These are phyloP conservation scores for Curvularia eragrostidis DNA, from an alignment of 2,329 filamentous ascomycete species.

Conservation along the genomic window DNA sequence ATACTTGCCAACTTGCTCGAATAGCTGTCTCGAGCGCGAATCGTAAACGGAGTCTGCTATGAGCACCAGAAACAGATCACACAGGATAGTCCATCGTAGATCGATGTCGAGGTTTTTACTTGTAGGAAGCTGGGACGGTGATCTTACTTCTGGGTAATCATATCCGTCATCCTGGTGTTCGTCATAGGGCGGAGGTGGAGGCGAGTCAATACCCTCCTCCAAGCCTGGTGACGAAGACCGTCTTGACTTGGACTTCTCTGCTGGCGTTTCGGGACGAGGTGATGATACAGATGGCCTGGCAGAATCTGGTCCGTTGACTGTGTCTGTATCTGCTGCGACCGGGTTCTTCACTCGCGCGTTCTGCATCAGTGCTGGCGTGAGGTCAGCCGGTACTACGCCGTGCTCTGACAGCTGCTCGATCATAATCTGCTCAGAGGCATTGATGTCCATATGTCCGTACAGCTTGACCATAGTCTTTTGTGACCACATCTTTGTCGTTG, in stretches of 20 bases:
- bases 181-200: slow-evolving; percentile 63
- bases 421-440: slow-evolving; percentile 91
- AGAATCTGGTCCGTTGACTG: slow-evolving; percentile 33
- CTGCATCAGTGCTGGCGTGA: slow-evolving; percentile 85
- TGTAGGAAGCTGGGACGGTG: slow-evolving; percentile 79
- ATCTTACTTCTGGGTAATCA: slow-evolving; percentile 79
- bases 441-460: slow-evolving; percentile 97
- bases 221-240: slow-evolving; percentile 43
- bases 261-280: slow-evolving; percentile 32
- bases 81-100: slow-evolving; percentile 94
- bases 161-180: slow-evolving; percentile 72
- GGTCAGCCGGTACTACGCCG: slow-evolving; percentile 82
- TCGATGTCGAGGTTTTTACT: slow-evolving; percentile 92
- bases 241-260: slow-evolving; percentile 32
- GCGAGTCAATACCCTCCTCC: slow-evolving; percentile 52
- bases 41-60: slow-evolving; percentile 97
- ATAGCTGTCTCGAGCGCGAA: slow-evolving; percentile 79
- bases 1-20: slow-evolving; percentile 82
- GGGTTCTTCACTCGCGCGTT: slow-evolving; percentile 95
- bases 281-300: slow-evolving; percentile 45
- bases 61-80: slow-evolving; percentile 92
- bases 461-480: slow-evolving; percentile 98
- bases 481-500: slow-evolving; percentile 91
- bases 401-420: slow-evolving; percentile 96
- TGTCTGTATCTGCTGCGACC: slow-evolving; percentile 64